These are phyloP conservation scores for Gremmenia infestans DNA, from an alignment of 2,329 filamentous ascomycete species.

Conservation along the genomic window DNA sequence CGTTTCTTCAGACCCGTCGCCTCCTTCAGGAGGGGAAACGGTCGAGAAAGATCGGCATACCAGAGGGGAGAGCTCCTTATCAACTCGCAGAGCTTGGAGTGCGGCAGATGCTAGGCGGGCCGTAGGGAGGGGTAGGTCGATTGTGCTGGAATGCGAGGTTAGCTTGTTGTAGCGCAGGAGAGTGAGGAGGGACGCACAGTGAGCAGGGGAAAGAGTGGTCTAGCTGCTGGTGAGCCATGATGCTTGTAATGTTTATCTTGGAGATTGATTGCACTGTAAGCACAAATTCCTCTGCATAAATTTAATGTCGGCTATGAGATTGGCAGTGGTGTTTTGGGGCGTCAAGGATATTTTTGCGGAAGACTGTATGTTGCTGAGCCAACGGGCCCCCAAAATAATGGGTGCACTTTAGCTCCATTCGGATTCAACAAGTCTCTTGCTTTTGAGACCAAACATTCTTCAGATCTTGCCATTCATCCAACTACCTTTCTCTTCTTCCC, in stretches of 20 bases:
- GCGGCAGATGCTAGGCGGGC: slow-evolving; percentile 72
- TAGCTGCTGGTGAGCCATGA: slow-evolving; percentile 12
- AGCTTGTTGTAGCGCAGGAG: slow-evolving; percentile 14
- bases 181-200: slow-evolving; percentile 45
- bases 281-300: slow-evolving; percentile 9
- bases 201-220: slow-evolving; percentile 57
- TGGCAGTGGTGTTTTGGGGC: neutral
- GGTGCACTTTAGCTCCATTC: neutral
- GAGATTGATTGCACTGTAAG: neutral
- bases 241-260: slow-evolving; percentile 1
- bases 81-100: slow-evolving; percentile 71
- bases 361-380: neutral
- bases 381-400: too few relatives aligned
- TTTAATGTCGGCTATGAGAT: slow-evolving; percentile 12
- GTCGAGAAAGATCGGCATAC: slow-evolving; percentile 69
- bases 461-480: slow-evolving; percentile 5
- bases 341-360: neutral
- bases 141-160: slow-evolving; percentile 16
- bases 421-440: neutral
- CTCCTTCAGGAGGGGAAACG: slow-evolving; percentile 23
- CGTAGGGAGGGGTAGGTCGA: slow-evolving; percentile 65
- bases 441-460: neutral
- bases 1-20: slow-evolving; percentile 36
- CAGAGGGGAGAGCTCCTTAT: slow-evolving; percentile 81
- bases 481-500: slow-evolving; percentile 9